phyloP scores from a whole-genome alignment of 179 eudicot genomes.

The Silene noctiflora region DNA sequence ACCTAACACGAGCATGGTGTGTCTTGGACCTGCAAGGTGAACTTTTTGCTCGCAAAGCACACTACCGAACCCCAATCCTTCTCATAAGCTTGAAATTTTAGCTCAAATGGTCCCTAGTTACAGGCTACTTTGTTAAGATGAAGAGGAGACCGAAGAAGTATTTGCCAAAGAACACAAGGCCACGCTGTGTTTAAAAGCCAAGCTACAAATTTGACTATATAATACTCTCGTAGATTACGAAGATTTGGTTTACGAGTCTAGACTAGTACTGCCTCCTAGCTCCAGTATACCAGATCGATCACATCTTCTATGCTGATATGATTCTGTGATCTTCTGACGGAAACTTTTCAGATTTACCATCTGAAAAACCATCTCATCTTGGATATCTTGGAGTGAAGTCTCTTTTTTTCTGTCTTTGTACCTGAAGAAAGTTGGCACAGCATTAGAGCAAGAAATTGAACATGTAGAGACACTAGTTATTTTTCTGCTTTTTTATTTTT shows the following conservation, averaged over 20 bases:
- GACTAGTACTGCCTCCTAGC: background rate
- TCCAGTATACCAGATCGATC: background rate
- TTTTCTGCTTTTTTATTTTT: too few species aligned
- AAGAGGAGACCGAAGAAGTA: background rate
- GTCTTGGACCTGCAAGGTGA: too few species aligned
- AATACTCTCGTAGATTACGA: background rate
- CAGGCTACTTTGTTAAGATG: too few species aligned
- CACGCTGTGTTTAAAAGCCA: background rate
- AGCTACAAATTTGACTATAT: slow-evolving; percentile 3
- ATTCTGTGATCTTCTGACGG: background rate
- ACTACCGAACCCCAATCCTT: too few species aligned
- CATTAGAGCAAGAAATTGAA: background rate
- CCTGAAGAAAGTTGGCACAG: slow-evolving; percentile 1
- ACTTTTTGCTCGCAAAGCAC: too few species aligned
- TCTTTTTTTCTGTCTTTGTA: slow-evolving; percentile 34
- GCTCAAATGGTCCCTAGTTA: too few species aligned
- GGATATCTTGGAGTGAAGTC: slow-evolving; percentile 21
- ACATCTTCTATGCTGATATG: background rate
- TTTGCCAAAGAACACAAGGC: background rate
- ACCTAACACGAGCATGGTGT: too few species aligned
- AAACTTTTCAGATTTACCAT: slow-evolving; percentile 29
- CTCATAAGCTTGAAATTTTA: too few species aligned
- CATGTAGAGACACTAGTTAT: background rate
- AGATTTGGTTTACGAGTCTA: background rate
- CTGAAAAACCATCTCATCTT: slow-evolving; percentile 39